Evolutionary conservation across 2,329 filamentous ascomycete genomes (phyloP), one percentile per base, ranked within the genome.

Genomic region (Diaporthe helianthi): DNA sequence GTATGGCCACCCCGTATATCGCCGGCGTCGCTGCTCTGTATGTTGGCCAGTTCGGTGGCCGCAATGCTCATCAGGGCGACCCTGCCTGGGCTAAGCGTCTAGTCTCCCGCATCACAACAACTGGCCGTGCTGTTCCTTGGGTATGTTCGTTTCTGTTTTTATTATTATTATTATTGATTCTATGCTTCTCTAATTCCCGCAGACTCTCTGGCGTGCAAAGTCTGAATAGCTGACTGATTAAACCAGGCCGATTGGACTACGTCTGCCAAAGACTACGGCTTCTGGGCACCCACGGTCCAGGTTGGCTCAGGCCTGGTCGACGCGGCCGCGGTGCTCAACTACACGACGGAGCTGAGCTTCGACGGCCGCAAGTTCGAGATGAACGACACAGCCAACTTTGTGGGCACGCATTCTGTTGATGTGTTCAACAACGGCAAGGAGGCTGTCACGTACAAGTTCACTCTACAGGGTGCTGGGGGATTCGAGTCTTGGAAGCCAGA

Each of bases 231-330:
- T 47, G 0, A 47, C 55, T 61, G 26, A 33, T 41, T 12, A 8
- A n/a, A 47, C 2, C 12, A 61, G 55, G 55, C 41, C 8, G 41
- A 61, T 31, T 47, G 41, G 41, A 33, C 55, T 6, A 61, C 55
- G 13, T 61, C 55, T 24, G 41, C 55, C 41, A 61, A 61, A n/a
- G 63, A 71, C 41, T 70, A 71, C 51, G 68, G 63, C 6, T 46
- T 71, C 63, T 71, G 63, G 51, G 80, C 74, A 75, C 78, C 81
- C 5, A 83, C 84, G 78, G 78, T 69, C 3, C 85, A 78, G 76
- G 80, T 80, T 68, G 85, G 85, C 26, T 83, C 79, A 12, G 85
- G 85, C 2, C 75, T 86, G 8, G 77, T 85, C 22, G 79, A 85
- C 68, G 83, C 83, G 4, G 80, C 78, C 71, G 82, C 83, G 63